phyloP scores from a whole-genome alignment of 2,329 filamentous ascomycete species.

The Dendryphion nanum region DNA sequence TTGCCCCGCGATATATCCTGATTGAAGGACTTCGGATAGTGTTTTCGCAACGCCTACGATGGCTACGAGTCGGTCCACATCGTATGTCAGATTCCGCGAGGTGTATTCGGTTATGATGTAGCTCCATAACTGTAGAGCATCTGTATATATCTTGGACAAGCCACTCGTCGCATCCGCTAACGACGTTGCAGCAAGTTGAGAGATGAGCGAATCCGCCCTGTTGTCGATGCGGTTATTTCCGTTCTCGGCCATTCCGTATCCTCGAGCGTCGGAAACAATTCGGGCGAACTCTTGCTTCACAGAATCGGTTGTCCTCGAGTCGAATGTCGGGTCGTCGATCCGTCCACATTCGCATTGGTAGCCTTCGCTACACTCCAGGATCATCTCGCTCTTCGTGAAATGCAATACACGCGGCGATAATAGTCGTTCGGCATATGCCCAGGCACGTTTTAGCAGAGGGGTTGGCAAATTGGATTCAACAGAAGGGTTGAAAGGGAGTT shows the following conservation, averaged over 20 bases:
- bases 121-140: slow-evolving; percentile 34
- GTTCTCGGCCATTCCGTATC: slow-evolving; percentile 6
- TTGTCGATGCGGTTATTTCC: slow-evolving; percentile 10
- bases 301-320: slow-evolving; percentile 31
- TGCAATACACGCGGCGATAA: slow-evolving; percentile 32
- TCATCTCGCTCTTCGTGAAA: slow-evolving; percentile 36
- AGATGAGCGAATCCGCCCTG: slow-evolving; percentile 19
- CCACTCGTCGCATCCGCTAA: slow-evolving; percentile 19
- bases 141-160: slow-evolving; percentile 19
- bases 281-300: slow-evolving; percentile 35
- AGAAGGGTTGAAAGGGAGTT: slow-evolving; percentile 31
- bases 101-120: slow-evolving; percentile 38
- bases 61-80: slow-evolving; percentile 29
- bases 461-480: slow-evolving; percentile 29
- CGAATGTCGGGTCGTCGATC: slow-evolving; percentile 28
- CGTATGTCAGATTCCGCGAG: slow-evolving; percentile 31
- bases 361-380: slow-evolving; percentile 36
- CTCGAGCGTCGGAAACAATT: slow-evolving; percentile 18
- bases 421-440: slow-evolving; percentile 32
- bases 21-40: slow-evolving; percentile 22
- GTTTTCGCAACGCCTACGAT: slow-evolving; percentile 32
- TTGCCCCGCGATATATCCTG: slow-evolving; percentile 36
- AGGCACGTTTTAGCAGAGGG: slow-evolving; percentile 33
- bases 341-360: slow-evolving; percentile 38
- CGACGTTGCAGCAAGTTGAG: slow-evolving; percentile 26